Evolutionary conservation across 2,329 filamentous ascomycete genomes (phyloP), one percentile per base, ranked within the genome.

Genomic region (Curvularia lunata): DNA sequence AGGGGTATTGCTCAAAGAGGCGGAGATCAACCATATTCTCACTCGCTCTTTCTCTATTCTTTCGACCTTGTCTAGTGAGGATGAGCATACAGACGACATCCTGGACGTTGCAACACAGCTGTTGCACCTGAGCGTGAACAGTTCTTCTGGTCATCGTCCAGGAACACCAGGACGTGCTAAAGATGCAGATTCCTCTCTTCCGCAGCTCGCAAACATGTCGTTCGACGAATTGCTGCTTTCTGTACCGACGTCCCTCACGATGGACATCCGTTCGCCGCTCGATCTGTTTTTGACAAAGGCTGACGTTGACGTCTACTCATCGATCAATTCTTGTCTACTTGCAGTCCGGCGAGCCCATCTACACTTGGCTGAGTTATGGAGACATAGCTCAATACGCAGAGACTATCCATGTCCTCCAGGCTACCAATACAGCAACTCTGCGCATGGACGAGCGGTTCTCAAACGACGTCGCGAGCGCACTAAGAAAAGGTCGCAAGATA

Each of bases 221-320:
- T 98, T 97, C 74, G 86, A 87, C 52, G 92, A 94, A 65, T 81
- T 97, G 0, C 83, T 98, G 5, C 88, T 98, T 58, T 92, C 92
- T 2, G 86, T 88, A 0, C 88, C 92, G 0, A 89, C 88, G 5
- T 79, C 82, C 3, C 82, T 99, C 40, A 86, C 84, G 1, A 82
- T 97, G 62, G 86, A 88, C 38, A 86, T 96, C 8, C 85, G 85
- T 2, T 88, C 90, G 2, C 93, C 95, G 0, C 78, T 98, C 5
- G 93, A 98, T 72, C 84, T 99, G 28, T 96, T 98, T 69, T 85
- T 98, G 27, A 87, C 90, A 10, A 81, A 85, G 4, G 82, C 87
- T 0, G 93, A 98, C 69, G 79, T 96, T 10, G 85, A 89, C 48
- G 85, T 86, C 0, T 99, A 98, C 76, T 90, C 92, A 0, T 84